Evolutionary conservation across 164 flowering plant species (phyloP).

Genomic region (Litsea cubeba): DNA sequence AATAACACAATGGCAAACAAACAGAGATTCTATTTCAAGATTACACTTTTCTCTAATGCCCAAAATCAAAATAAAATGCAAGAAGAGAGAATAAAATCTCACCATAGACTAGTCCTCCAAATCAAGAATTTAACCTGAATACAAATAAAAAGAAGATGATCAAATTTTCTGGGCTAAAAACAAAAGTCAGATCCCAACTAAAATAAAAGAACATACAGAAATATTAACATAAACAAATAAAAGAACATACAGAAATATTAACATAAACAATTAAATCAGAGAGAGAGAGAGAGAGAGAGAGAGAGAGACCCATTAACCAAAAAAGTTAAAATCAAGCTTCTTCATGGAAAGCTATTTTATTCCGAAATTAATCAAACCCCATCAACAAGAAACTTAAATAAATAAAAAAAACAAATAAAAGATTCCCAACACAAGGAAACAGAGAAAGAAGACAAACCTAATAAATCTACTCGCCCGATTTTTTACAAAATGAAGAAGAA

Average conservation of each 20-base stretch:
- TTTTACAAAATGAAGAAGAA: no score
- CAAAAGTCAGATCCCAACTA: background rate
- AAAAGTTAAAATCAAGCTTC: background rate
- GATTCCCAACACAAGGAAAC: background rate
- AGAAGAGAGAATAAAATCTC: slow-evolving; percentile 15
- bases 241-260: background rate
- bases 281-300: background rate
- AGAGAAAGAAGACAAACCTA: background rate
- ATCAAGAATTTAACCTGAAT: slow-evolving; percentile 31
- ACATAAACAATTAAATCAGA: no score
- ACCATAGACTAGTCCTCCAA: slow-evolving; percentile 40
- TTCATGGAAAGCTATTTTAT: background rate
- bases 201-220: background rate
- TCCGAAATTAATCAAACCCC: background rate
- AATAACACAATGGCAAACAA: background rate
- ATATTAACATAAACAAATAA: background rate
- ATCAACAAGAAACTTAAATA: background rate
- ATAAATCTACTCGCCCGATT: background rate
- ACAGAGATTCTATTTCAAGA: background rate
- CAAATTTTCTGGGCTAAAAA: background rate
- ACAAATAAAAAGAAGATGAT: slow-evolving; percentile 17
- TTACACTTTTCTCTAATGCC: background rate
- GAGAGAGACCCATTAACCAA: background rate
- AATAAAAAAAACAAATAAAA: background rate
- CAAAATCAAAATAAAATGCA: background rate